Evolutionary conservation across 148 eudicot species (phyloP).

Genomic region (Selenicereus undatus): DNA sequence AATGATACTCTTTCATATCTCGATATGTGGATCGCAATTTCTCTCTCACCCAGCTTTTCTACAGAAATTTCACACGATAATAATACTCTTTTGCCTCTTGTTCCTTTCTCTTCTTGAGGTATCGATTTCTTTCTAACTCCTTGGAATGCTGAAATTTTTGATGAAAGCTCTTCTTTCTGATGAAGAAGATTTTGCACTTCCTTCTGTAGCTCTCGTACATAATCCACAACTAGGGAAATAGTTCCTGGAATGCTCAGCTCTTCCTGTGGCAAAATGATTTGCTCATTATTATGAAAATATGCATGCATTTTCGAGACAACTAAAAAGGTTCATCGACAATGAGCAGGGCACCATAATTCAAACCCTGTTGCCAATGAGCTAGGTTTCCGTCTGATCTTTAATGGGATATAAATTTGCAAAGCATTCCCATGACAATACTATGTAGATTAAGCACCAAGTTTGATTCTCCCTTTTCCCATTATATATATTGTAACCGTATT

Average conservation of each 20-base stretch:
- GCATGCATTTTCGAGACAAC: too few relatives aligned
- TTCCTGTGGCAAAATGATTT: not conserved
- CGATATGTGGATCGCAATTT: slow-evolving; percentile 49
- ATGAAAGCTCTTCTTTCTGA: slow-evolving; percentile 43
- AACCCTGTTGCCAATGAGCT: too few relatives aligned
- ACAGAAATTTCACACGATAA: slow-evolving; percentile 22
- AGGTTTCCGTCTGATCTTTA: too few relatives aligned
- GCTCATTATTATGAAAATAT: too few relatives aligned
- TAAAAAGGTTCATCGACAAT: too few relatives aligned
- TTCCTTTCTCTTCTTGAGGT: slow-evolving; percentile 4
- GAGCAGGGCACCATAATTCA: too few relatives aligned
- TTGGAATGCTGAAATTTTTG: slow-evolving; percentile 19
- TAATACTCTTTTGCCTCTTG: not conserved
- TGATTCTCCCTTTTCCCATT: too few relatives aligned
- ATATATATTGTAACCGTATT: too few relatives aligned
- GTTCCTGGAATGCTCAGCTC: not conserved
- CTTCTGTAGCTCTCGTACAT: slow-evolving; percentile 24
- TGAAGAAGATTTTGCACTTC: not conserved
- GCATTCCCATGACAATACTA: too few relatives aligned
- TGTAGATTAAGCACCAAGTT: too few relatives aligned
- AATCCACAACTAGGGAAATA: too few relatives aligned
- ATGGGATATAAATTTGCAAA: too few relatives aligned
- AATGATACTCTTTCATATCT: slow-evolving; percentile 28
- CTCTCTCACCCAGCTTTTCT: slow-evolving; percentile 33
- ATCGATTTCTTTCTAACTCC: not conserved